Evolutionary conservation across 768 basidiomycete genomes (phyloP), one percentile per base, ranked within the genome.

Genomic region (Leucogyrophana mollusca): DNA sequence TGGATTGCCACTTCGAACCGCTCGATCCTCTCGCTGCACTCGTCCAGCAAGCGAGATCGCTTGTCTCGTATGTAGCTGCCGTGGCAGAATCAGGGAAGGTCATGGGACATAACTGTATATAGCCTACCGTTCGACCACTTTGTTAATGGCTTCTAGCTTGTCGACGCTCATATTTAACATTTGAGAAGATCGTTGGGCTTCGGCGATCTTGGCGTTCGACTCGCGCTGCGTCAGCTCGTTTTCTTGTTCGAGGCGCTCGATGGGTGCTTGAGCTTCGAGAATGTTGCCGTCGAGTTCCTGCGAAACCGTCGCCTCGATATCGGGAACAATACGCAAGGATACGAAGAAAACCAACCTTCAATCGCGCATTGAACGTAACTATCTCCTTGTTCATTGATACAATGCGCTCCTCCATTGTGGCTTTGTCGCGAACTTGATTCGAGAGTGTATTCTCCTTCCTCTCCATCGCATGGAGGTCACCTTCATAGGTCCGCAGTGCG

Each of bases 31-130:
- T 72, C 73, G 13, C 73, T 72, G 53, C 76, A 83, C 25, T 88
- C 84, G 20, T 77, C 70, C 36, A 90, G 70, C 45, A 75, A 67
- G 17, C 79, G 76, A 3, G 73, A 78, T 24, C 82, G 79, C 56
- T 82, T 85, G 33, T 85, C 82, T 41, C 81, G 80, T 46, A 85
- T 73, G 61, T 94, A 93, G 50, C 93, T 95, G 40, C 40, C 24
- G 27, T 35, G 17, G 23, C 25, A 44, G 23, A 25, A 14, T 44
- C 5, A 30, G 35, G 21, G 35, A 34, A 35, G 39, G 38, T 10
- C 9, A 24, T 37, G 22, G 11, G 11, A 23, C 13, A 14, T 9
- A 40, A 33, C n/a, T 25, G n/a, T n/a, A 35, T 6, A 10, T 11
- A 22, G 53, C 73, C 41, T 57, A 87, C 88, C 79, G 72, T 54